Evolutionary conservation across 176 grass and related monocot species (phyloP).

Genomic region (Carex kokanica): DNA sequence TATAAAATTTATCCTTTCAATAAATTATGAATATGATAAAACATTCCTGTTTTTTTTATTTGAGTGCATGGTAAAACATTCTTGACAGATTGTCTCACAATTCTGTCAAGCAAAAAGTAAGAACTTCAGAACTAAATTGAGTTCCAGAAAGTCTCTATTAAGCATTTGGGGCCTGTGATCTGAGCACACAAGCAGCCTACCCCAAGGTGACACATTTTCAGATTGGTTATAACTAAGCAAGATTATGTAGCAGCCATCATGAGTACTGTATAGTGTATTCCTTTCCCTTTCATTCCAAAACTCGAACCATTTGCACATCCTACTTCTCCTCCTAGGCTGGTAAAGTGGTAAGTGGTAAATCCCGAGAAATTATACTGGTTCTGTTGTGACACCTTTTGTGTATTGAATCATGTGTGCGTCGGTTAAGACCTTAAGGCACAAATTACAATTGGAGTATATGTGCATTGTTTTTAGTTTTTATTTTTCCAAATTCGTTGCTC

Average conservation of each 20-base stretch:
- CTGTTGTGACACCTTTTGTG: not conserved
- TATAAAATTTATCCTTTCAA: too few species aligned
- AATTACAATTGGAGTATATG: not conserved
- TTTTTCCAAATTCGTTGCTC: too few species aligned
- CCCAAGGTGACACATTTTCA: not conserved
- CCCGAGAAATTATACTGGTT: not conserved
- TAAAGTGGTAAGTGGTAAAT: not conserved
- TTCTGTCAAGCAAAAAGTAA: not conserved
- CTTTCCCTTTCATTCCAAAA: constrained; percentile 16
- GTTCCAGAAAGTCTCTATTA: not conserved
- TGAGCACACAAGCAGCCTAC: not conserved
- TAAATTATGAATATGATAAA: too few species aligned
- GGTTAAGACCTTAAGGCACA: not conserved
- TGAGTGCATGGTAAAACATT: not conserved
- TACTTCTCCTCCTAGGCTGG: not conserved
- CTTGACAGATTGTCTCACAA: constrained; percentile 1
- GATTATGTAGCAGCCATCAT: constrained; percentile 16
- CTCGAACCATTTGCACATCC: not conserved
- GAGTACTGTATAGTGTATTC: not conserved
- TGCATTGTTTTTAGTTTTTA: too few species aligned
- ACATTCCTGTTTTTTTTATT: not conserved
- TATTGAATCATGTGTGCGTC: not conserved
- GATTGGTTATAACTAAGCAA: not conserved
- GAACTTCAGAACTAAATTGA: not conserved
- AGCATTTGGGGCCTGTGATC: not conserved